Evolutionary conservation across 2,329 filamentous ascomycete genomes (phyloP).

Genomic region (Colletotrichum tanaceti): DNA sequence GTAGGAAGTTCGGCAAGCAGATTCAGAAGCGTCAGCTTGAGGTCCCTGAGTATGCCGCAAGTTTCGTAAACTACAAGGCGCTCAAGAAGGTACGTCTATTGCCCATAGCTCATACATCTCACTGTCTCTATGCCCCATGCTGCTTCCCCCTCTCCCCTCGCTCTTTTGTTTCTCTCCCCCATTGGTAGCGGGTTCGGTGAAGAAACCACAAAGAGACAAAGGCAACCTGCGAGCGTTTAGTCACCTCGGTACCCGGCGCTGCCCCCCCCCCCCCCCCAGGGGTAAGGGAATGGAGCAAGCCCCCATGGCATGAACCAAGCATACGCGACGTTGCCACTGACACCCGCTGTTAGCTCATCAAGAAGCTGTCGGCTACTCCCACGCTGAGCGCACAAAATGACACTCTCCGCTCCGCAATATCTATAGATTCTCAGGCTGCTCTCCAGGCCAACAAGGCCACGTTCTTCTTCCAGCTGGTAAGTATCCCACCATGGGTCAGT

Average conservation of each 20-base stretch:
- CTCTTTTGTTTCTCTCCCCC: conserved; percentile 10
- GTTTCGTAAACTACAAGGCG: conserved; percentile 99
- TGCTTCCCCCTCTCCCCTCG: conserved; percentile 9
- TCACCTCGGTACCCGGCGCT: conserved; percentile 29
- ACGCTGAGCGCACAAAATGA: conserved; percentile 82
- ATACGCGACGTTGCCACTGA: conserved; percentile 47
- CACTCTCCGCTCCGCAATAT: conserved; percentile 57
- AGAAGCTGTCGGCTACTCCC: conserved; percentile 94
- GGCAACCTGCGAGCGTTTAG: conserved; percentile 20
- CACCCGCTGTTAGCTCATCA: conserved; percentile 81
- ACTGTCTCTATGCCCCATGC: conserved; percentile 15
- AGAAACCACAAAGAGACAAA: conserved; percentile 22
- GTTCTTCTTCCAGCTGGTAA: conserved; percentile 97
- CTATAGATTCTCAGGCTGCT: conserved; percentile 83
- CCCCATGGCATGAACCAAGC: conserved; percentile 37
- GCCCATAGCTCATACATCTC: not conserved
- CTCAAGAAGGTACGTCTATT: conserved; percentile 85
- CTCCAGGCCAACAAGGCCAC: conserved; percentile 97
- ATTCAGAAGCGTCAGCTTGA: conserved; percentile 99
- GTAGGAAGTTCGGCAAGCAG: conserved; percentile 99
- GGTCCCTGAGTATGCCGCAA: conserved; percentile 98
- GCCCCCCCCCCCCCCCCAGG: conserved; percentile 32
- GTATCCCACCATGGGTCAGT: conserved; percentile 46
- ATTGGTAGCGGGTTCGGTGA: conserved; percentile 13
- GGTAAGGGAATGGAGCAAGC: conserved; percentile 34